Conservation (phyloP, 768 basidiomycete genomes). For the Suillus subluteus region DNA sequence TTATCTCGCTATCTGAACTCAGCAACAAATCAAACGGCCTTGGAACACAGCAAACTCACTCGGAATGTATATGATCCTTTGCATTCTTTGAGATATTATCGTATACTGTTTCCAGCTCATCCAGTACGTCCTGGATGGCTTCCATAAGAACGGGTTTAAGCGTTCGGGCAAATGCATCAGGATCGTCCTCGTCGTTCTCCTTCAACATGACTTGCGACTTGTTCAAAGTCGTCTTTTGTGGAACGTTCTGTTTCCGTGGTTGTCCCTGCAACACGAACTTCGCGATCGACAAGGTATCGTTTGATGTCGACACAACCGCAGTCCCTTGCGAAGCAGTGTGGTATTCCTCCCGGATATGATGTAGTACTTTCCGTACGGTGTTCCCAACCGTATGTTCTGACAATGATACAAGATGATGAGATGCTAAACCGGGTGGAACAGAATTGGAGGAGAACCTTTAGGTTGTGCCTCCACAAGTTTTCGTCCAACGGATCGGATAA, state of each 20-base stretch:
- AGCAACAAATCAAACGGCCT: background rate
- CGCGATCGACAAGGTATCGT: conserved; percentile 67
- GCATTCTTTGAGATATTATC: conserved; percentile 94
- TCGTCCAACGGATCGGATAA: conserved; percentile 80
- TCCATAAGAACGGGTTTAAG: conserved; percentile 95
- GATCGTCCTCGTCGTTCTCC: conserved; percentile 76
- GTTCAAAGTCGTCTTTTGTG: conserved; percentile 39
- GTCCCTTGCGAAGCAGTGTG: conserved; percentile 69
- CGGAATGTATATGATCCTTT: conserved; percentile 96
- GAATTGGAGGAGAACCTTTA: conserved; percentile 64
- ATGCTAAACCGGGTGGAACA: conserved; percentile 14
- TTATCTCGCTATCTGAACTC: conserved; percentile 73
- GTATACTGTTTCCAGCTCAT: conserved; percentile 95
- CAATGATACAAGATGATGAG: conserved; percentile 7
- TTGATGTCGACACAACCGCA: conserved; percentile 40
- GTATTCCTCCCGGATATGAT: conserved; percentile 95
- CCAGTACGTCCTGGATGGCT: conserved; percentile 94
- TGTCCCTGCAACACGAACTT: conserved; percentile 85
- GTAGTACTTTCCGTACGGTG: conserved; percentile 89
- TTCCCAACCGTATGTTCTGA: conserved; percentile 95
- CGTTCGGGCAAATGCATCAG: conserved; percentile 73
- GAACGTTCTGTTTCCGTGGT: conserved; percentile 50
- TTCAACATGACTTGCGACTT: conserved; percentile 62
- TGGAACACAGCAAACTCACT: conserved; percentile 57
- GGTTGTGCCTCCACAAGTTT: conserved; percentile 90